These are phyloP conservation scores for Cadophora sp. DNA, from an alignment of 2,329 filamentous ascomycete species.

Conservation along the genomic window DNA sequence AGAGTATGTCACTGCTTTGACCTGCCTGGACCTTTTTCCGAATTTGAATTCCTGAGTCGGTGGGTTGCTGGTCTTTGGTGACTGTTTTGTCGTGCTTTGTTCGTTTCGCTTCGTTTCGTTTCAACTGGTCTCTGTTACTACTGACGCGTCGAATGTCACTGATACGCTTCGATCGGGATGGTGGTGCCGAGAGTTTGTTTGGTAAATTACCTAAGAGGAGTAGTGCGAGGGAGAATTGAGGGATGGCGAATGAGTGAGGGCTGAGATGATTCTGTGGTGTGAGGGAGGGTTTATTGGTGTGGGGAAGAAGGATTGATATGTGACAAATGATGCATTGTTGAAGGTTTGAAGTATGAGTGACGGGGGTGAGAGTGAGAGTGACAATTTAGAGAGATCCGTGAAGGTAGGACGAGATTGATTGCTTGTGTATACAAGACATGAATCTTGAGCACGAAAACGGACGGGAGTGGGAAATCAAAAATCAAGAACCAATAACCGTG, in stretches of 20 bases:
- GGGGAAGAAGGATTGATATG: neutral
- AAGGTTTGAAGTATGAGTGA: neutral
- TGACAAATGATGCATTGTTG: neutral
- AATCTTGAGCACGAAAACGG: too few relatives aligned
- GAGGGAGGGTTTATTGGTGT: neutral
- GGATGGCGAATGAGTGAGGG: too few relatives aligned
- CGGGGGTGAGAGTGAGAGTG: neutral
- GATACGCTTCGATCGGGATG: neutral
- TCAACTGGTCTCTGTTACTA: slow-evolving; percentile 5
- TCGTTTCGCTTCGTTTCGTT: neutral
- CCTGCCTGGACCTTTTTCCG: neutral
- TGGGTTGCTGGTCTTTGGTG: too few relatives aligned
- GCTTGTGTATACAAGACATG: neutral
- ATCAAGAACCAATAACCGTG: neutral
- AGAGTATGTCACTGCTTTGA: neutral
- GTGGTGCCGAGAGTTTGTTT: neutral
- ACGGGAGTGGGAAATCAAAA: neutral
- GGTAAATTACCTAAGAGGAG: too few relatives aligned
- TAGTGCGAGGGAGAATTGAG: too few relatives aligned
- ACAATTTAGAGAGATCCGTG: neutral
- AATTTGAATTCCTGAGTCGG: too few relatives aligned
- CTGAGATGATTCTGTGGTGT: too few relatives aligned
- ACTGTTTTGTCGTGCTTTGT: neutral
- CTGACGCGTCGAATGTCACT: neutral
- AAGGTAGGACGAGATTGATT: neutral